Evolutionary conservation across 768 basidiomycete genomes (phyloP), one percentile per base, ranked within the genome.

Genomic region (Lentinula lateritia): DNA sequence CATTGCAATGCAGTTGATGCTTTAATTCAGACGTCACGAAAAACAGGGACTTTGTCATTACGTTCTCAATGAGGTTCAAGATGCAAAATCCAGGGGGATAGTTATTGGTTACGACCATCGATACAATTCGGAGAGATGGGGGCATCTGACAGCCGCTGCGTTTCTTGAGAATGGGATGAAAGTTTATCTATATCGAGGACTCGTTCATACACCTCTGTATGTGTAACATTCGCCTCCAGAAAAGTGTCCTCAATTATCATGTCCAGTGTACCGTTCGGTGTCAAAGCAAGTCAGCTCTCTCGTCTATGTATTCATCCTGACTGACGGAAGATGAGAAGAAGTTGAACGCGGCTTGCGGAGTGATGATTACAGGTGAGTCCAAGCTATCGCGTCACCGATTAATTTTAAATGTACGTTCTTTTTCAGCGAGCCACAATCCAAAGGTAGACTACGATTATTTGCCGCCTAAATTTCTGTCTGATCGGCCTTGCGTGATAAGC

Each of bases 21-120:
- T 46, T 10, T 7, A 23, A 48, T 18, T 38, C 12, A 23, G 34
- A 18, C 9, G 50, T 5, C 23, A 9, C 6, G 6, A 20, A 16
- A 34, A 35, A 36, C 67, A 92, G 90, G 92, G 92, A 32, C 80
- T 95, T 6, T 88, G 87, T 60, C 83, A 85, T 57, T 93, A 95
- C 70, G 81, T 89, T 34, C 67, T 83, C 35, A 68, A 77, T 58
- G 77, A 80, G 50, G 79, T 92, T 4, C 46, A 73, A 6, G 63
- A 82, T 52, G 89, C 90, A 39, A 68, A 73, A 54, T 65, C 70
- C 8, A 82, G 85, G 32, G 93, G 93, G 0, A 75, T 93, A 45
- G 92, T 95, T 42, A 80, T 95, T 52, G 93, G 93, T 10, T 84
- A 95, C 70, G 93, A 95, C 67, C 93, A 95, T 71, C 80, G 93